Percentiles rank a stretch among this genome's conserved stretches.
These are phyloP conservation scores for Crithidia mellificae DNA, from an alignment of 208 protist genomes.

Conservation along the genomic window DNA sequence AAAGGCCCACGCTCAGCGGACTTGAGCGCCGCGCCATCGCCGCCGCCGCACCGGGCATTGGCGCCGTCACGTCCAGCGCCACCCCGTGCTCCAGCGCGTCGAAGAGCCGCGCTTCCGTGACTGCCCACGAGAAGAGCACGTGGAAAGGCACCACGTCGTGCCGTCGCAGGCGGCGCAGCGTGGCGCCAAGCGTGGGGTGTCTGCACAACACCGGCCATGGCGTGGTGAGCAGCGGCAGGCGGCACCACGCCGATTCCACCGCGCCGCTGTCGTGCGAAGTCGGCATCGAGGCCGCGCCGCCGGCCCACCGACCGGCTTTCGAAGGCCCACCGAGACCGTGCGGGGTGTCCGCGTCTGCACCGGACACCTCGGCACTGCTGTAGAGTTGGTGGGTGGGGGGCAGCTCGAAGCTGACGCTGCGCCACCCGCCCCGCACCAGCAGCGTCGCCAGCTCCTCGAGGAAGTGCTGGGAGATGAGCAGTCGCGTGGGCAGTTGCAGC, in stretches of 20 bases:
- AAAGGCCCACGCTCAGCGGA: conserved; percentile 16
- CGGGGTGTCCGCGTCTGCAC: too few relatives aligned
- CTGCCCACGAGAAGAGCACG: conserved; percentile 54
- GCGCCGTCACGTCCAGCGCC: conserved; percentile 48
- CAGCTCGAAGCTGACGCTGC: conserved; percentile 49
- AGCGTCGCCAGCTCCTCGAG: conserved; percentile 35
- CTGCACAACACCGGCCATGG: conserved; percentile 39
- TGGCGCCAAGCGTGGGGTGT: conserved; percentile 10
- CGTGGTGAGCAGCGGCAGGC: conserved; percentile 38
- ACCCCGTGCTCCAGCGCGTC: conserved; percentile 33
- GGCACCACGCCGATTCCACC: conserved; percentile 33
- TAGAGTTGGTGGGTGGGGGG: conserved; percentile 45
- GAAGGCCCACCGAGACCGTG: not conserved
- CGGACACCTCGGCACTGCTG: not conserved
- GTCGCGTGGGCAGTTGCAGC: conserved; percentile 54
- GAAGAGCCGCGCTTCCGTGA: conserved; percentile 35
- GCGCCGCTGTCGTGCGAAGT: conserved; percentile 1
- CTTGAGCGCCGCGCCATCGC: conserved; percentile 10
- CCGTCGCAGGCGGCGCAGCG: conserved; percentile 33
- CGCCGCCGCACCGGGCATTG: conserved; percentile 20
- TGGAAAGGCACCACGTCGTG: conserved; percentile 54
- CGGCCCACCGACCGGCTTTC: not conserved
- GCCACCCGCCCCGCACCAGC: conserved; percentile 24
- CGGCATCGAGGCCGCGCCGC: not conserved
- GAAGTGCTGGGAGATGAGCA: conserved; percentile 60